Conservation (phyloP, 345 rosid genomes). For the Sonneratia alba region DNA sequence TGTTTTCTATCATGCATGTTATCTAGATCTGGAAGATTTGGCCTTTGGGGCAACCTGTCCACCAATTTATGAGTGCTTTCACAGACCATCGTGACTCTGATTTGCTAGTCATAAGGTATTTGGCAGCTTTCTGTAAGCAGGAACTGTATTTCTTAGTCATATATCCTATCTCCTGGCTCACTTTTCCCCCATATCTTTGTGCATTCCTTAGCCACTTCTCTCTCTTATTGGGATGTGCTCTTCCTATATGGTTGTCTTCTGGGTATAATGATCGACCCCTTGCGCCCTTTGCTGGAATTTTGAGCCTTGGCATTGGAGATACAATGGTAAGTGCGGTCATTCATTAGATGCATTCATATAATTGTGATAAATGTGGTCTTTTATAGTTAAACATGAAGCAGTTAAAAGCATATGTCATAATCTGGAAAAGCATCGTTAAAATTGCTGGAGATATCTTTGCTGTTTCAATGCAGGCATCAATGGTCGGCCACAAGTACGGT, state of each 20-base stretch:
- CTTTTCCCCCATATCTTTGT: background rate
- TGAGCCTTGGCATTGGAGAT: conserved; percentile 98
- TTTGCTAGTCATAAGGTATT: conserved; percentile 77
- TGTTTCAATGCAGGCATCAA: conserved; percentile 57
- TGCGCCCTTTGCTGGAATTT: conserved; percentile 89
- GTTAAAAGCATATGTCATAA: background rate
- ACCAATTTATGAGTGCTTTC: conserved; percentile 90
- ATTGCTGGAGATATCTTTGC: background rate
- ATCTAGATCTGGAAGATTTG: conserved; percentile 81
- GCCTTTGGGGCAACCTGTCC: conserved; percentile 66
- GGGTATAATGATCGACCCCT: conserved; percentile 92
- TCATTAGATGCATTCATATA: background rate
- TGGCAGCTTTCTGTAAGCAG: conserved; percentile 5
- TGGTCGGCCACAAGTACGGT: conserved; percentile 96
- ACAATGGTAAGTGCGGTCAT: conserved; percentile 59
- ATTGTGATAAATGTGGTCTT: background rate
- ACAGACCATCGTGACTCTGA: conserved; percentile 98
- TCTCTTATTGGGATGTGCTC: conserved; percentile 86
- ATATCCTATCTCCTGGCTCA: conserved; percentile 5
- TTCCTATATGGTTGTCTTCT: conserved; percentile 97
- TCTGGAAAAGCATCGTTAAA: background rate
- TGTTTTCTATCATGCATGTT: conserved; percentile 11
- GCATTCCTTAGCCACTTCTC: conserved; percentile 68
- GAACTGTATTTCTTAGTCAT: conserved; percentile 6
- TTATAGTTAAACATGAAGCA: background rate